These are phyloP conservation scores for Batkoa obscura DNA, from an alignment of 371 early-diverging fungal genomes.

Conservation along the genomic window DNA sequence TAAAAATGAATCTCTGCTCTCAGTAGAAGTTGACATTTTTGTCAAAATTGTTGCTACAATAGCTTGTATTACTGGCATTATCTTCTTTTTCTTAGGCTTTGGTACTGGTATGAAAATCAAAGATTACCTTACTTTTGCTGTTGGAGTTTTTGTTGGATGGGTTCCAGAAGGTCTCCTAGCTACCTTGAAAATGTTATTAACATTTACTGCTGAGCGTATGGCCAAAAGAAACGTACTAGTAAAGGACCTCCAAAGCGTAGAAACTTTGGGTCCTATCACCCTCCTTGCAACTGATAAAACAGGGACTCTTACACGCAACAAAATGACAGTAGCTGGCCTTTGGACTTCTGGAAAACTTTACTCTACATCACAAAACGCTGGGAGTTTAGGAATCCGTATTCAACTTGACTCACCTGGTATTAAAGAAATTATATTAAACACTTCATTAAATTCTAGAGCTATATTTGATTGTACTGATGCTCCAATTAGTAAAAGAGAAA, in stretches of 20 bases:
- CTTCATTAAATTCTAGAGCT: constrained; percentile 57
- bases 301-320: constrained; percentile 81
- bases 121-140: constrained; percentile 38
- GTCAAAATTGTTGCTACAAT: constrained; percentile 38
- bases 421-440: constrained; percentile 41
- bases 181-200: constrained; percentile 75
- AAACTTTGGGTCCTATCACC: constrained; percentile 90
- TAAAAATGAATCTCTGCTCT: constrained; percentile 29
- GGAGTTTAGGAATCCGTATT: constrained; percentile 24
- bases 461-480: constrained; percentile 72
- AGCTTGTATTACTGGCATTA: constrained; percentile 23
- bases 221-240: constrained; percentile 70
- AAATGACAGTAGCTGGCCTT: constrained; percentile 51
- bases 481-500: constrained; percentile 47
- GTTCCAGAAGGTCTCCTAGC: constrained; percentile 54
- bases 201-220: constrained; percentile 88
- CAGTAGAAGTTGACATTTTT: constrained; percentile 44
- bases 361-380: constrained; percentile 20
- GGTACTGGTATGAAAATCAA: constrained; percentile 18
- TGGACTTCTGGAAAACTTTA: constrained; percentile 39
- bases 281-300: constrained; percentile 90
- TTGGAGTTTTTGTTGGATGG: constrained; percentile 46
- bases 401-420: constrained; percentile 30
- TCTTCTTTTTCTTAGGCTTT: constrained; percentile 28
- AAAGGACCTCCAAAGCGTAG: constrained; percentile 88